Evolutionary conservation across 306 rosid genomes (phyloP).

Genomic region (Echinosophora koreensis): DNA sequence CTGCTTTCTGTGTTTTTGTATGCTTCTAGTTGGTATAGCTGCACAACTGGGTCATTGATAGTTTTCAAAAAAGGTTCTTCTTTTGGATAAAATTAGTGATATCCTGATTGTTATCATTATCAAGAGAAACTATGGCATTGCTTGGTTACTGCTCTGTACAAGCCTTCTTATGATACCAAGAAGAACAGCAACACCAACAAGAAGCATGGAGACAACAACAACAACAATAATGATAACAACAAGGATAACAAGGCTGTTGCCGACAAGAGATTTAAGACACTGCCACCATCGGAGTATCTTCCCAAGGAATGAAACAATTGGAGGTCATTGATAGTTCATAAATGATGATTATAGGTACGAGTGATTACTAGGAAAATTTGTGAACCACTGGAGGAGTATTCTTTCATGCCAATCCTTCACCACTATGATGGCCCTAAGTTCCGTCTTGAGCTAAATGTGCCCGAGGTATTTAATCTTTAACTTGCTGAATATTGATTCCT

Average conservation of each 20-base stretch:
- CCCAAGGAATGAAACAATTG: conserved; percentile 87
- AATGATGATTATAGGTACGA: conserved; percentile 59
- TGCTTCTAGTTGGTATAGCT: neutral
- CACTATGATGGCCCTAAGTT: conserved; percentile 99
- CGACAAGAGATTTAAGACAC: conserved; percentile 90
- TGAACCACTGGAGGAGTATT: conserved; percentile 94
- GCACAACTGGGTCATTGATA: neutral
- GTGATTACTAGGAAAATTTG: conserved; percentile 83
- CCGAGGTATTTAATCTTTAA: conserved; percentile 71
- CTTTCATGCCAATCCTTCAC: conserved; percentile 98
- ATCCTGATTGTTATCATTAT: too few relatives aligned
- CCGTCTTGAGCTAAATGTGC: conserved; percentile 90
- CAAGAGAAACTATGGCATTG: too few relatives aligned
- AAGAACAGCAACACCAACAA: conserved; percentile 60
- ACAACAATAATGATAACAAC: conserved; percentile 35
- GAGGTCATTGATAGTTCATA: conserved; percentile 67
- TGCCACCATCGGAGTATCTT: conserved; percentile 91
- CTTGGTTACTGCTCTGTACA: too few relatives aligned
- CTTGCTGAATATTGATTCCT: conserved; percentile 4
- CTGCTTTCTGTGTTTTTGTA: neutral
- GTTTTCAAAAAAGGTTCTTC: neutral
- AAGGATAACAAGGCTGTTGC: conserved; percentile 59
- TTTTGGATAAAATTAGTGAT: conserved; percentile 1
- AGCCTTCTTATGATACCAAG: too few relatives aligned
- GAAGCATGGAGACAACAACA: conserved; percentile 52